These are phyloP conservation scores for Salix exigua DNA, from an alignment of 345 rosid species.

Conservation along the genomic window DNA sequence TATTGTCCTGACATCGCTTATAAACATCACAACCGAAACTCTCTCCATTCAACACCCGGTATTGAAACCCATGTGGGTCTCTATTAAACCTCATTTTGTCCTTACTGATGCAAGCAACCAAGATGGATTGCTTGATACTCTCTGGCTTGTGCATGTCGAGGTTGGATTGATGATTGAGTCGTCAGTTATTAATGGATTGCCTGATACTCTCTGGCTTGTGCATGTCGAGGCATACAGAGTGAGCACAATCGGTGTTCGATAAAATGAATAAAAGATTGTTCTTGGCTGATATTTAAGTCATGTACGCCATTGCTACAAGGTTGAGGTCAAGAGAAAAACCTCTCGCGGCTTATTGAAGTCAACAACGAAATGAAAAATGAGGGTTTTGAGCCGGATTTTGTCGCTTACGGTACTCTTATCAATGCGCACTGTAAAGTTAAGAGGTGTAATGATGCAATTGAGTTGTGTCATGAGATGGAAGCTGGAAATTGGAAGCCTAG, in stretches of 20 bases:
- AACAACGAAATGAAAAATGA: constrained; percentile 67
- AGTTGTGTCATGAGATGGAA: constrained; percentile 59
- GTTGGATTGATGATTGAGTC: constrained; percentile 58
- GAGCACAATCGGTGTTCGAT: constrained; percentile 82
- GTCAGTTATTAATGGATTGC: constrained; percentile 59
- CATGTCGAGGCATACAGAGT: constrained; percentile 63
- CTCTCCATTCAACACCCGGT: constrained; percentile 14
- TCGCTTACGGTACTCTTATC: constrained; percentile 68
- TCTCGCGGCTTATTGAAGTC: constrained; percentile 58
- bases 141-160: constrained; percentile 47
- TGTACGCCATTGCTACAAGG: constrained; percentile 78
- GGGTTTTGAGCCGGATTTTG: constrained; percentile 78
- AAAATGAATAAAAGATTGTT: constrained; percentile 67
- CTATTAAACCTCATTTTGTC: constrained; percentile 14
- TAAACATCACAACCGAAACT: constrained; percentile 4
- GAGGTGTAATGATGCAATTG: constrained; percentile 53
- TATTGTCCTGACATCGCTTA: constrained; percentile 5
- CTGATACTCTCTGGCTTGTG: constrained; percentile 41
- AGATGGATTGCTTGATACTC: constrained; percentile 59
- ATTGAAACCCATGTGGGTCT: neutral
- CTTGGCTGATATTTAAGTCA: constrained; percentile 57
- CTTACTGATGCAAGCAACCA: constrained; percentile 1
- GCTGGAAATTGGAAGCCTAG: constrained; percentile 52
- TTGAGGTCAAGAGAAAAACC: constrained; percentile 67
- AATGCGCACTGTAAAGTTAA: constrained; percentile 62